Evolutionary conservation across 192 early-diverging fungal genomes (phyloP), one percentile per base, ranked within the genome.

Genomic region (Coemansia sp.): DNA sequence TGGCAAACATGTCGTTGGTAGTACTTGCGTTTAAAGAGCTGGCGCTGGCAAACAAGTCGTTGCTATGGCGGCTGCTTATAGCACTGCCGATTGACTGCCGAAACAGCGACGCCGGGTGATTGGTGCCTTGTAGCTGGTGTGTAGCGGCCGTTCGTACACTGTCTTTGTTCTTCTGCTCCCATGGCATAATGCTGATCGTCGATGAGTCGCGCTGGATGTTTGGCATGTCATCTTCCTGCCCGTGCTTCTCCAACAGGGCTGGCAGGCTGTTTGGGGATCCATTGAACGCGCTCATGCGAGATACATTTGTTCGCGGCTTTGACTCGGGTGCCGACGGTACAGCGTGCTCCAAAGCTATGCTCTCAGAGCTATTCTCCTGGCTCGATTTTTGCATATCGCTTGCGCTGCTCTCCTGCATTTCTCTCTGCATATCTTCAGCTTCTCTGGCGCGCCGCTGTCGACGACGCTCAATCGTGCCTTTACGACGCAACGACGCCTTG

Each of bases 401-500:
- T 11, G 17, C 40, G 12, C 7, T 44, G 50, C 50, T 31, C 40
- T 70, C 28, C 4, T 34, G n/a, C 24, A 1, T 1, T 15, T n/a
- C 40, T n/a, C 9, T 44, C 5, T 12, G 40, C 40, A n/a, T 15
- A 3, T 26, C 10, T 4, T 36, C 20, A 4, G 14, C 34, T 31
- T 40, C 15, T 23, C 4, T 28, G 14, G 34, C 57, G 21, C 49
- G 38, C 21, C 49, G 57, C 25, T 54, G 46, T 14, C 48, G 68
- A 11, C 63, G 76, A 2, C 71, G 71, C 65, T 80, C 77, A 0
- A 80, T 14, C 3, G 71, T 80, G 42, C 63, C 63, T 28, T 80
- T 80, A 58, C 77, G 71, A 4, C 77, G 71, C 28, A 74, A 18
- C 37, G 77, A 80, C 3, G 77, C 77, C 60, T 74, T 80, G 25